These are phyloP conservation scores for Psilocybe cubensis DNA, from an alignment of 768 basidiomycete species.

Conservation along the genomic window DNA sequence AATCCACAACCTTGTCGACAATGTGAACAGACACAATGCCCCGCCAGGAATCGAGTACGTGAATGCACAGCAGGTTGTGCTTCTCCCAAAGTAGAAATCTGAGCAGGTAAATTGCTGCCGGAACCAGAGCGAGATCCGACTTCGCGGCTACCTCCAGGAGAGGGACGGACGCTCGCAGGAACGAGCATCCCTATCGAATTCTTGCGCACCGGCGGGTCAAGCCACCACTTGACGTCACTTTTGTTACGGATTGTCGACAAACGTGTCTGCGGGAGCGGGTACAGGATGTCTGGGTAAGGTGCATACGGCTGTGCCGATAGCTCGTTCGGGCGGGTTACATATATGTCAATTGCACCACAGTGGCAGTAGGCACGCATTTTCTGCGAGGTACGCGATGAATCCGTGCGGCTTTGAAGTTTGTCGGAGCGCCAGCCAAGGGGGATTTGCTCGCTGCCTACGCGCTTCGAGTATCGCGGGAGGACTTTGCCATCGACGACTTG, in stretches of 20 bases:
- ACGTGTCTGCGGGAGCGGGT: slow-evolving; percentile 22
- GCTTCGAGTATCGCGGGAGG: slow-evolving; percentile 23
- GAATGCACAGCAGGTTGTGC: not conserved
- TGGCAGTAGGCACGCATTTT: slow-evolving; percentile 29
- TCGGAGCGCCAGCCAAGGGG: slow-evolving; percentile 20
- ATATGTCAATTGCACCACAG: slow-evolving; percentile 27
- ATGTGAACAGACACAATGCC: slow-evolving; percentile 30
- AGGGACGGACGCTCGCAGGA: not conserved
- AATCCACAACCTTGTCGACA: slow-evolving; percentile 31
- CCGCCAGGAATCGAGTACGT: slow-evolving; percentile 27
- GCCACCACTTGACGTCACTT: slow-evolving; percentile 35
- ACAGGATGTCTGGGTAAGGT: slow-evolving; percentile 29
- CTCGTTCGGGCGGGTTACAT: slow-evolving; percentile 25
- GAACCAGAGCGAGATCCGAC: not conserved
- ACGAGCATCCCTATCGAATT: slow-evolving; percentile 1
- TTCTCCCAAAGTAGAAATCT: not conserved
- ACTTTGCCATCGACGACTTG: slow-evolving; percentile 16
- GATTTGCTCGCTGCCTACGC: slow-evolving; percentile 20
- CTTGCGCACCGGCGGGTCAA: slow-evolving; percentile 12
- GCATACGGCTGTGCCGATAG: slow-evolving; percentile 22
- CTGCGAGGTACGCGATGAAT: not conserved
- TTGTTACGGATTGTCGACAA: slow-evolving; percentile 25
- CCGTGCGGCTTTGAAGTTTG: slow-evolving; percentile 11
- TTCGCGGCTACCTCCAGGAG: not conserved
- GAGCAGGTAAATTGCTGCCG: no score